phyloP scores from a whole-genome alignment of 352 stramenopile species.

The Pythium pectinolyticum region DNA sequence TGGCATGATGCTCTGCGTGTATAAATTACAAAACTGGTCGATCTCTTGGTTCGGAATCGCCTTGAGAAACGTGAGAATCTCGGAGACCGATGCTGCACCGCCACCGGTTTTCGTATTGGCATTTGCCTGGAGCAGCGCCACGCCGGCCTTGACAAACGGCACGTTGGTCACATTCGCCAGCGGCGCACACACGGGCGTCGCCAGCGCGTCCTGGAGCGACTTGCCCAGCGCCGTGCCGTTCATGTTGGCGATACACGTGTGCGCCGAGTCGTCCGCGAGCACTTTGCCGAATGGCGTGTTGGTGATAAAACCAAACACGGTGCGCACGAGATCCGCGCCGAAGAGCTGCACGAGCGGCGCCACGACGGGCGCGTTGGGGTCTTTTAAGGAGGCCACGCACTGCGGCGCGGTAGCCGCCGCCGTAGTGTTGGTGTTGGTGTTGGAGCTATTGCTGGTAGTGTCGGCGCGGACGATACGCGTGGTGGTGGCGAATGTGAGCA shows the following conservation, averaged over 20 bases:
- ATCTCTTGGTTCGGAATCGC: conserved; percentile 37
- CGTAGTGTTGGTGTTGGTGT: no score
- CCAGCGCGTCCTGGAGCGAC: conserved; percentile 34
- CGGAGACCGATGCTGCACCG: conserved; percentile 26
- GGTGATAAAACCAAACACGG: conserved; percentile 28
- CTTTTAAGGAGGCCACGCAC: conserved; percentile 27
- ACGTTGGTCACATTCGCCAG: conserved; percentile 38
- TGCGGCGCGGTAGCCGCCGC: conserved; percentile 12
- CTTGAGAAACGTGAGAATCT: conserved; percentile 34
- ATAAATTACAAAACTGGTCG: conserved; percentile 54
- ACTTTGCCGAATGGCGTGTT: conserved; percentile 36
- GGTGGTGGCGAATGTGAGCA: neutral
- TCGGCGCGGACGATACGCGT: neutral
- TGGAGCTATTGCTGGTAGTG: neutral
- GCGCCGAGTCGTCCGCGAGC: conserved; percentile 43
- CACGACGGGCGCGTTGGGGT: conserved; percentile 30
- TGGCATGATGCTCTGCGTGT: conserved; percentile 44
- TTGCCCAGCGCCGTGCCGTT: conserved; percentile 48
- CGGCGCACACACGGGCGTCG: conserved; percentile 36
- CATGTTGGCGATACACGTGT: conserved; percentile 61
- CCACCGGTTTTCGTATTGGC: conserved; percentile 18
- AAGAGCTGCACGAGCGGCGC: conserved; percentile 23
- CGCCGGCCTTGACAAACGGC: conserved; percentile 45
- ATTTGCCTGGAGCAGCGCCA: conserved; percentile 24
- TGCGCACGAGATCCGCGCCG: conserved; percentile 19